Percentiles rank a stretch among this genome's conserved stretches.
phyloP scores from a whole-genome alignment of 257 asterid genomes.

The Dorcoceras hygrometricum region DNA sequence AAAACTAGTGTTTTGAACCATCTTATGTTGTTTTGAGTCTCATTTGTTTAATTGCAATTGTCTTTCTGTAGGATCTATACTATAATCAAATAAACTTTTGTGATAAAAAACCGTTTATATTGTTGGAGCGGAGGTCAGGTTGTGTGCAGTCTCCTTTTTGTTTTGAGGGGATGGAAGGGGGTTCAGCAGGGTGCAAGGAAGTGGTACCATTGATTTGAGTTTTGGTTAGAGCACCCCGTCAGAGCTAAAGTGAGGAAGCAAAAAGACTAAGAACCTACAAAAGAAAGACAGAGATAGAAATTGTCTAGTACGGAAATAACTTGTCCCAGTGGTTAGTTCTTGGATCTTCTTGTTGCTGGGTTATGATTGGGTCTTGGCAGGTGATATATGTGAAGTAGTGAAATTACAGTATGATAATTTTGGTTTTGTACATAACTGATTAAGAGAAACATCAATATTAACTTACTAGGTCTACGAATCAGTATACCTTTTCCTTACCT shows the following conservation, averaged over 20 bases:
- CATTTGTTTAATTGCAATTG: background rate
- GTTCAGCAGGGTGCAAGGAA: background rate
- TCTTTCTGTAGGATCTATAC: background rate
- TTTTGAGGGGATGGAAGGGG: background rate
- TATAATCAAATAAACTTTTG: too few species aligned
- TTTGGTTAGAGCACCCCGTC: too few species aligned
- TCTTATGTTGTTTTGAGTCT: background rate
- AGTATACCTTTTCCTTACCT: slow-evolving; percentile 5
- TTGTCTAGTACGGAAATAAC: too few species aligned
- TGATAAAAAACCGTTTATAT: too few species aligned
- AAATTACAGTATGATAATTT: background rate
- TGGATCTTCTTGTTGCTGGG: background rate
- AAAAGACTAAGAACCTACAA: too few species aligned
- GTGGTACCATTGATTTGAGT: background rate
- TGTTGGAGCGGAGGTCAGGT: too few species aligned
- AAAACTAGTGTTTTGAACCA: background rate
- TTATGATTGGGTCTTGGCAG: background rate
- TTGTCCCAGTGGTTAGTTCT: too few species aligned
- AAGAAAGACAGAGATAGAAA: background rate
- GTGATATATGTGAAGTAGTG: background rate
- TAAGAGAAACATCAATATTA: slow-evolving; percentile 5
- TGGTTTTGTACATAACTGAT: slow-evolving; percentile 8
- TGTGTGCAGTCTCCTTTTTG: background rate
- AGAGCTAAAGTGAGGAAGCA: too few species aligned
- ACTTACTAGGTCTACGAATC: background rate